phyloP scores from a whole-genome alignment of 148 eudicot genomes.

The Rhododendron kiyosumense region DNA sequence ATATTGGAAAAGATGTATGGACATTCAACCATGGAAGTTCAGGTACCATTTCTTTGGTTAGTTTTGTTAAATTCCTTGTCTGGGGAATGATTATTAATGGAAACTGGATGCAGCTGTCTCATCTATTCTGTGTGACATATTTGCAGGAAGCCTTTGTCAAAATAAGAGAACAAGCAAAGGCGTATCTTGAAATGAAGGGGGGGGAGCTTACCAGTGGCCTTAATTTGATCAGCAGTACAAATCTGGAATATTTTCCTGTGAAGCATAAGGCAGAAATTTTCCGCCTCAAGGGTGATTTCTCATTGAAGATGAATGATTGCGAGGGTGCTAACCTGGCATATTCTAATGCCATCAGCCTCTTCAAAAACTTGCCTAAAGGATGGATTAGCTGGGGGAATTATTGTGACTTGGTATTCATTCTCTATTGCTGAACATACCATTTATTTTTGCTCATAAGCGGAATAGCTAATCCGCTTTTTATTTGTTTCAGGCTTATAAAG shows the following conservation, averaged over 20 bases:
- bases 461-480: not conserved
- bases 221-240: slow-evolving; percentile 82
- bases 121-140: slow-evolving; percentile 12
- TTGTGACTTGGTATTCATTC: slow-evolving; percentile 77
- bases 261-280: slow-evolving; percentile 93
- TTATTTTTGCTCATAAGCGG: not conserved
- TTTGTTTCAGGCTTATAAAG: slow-evolving; percentile 72
- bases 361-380: slow-evolving; percentile 89
- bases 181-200: slow-evolving; percentile 93
- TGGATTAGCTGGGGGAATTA: slow-evolving; percentile 99
- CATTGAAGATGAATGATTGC: slow-evolving; percentile 78
- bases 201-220: slow-evolving; percentile 77
- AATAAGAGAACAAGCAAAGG: slow-evolving; percentile 96
- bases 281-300: slow-evolving; percentile 85
- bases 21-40: slow-evolving; percentile 97
- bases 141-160: slow-evolving; percentile 93
- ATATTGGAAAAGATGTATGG: slow-evolving; percentile 98
- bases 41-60: slow-evolving; percentile 43
- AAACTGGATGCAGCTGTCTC: slow-evolving; percentile 8
- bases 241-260: slow-evolving; percentile 89
- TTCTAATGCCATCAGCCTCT: slow-evolving; percentile 81
- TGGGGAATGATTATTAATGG: not conserved
- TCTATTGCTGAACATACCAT: not conserved
- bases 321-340: slow-evolving; percentile 94
- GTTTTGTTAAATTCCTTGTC: not conserved